Evolutionary conservation across 2,329 filamentous ascomycete species (phyloP).

Genomic region (Aspergillus jensenii): DNA sequence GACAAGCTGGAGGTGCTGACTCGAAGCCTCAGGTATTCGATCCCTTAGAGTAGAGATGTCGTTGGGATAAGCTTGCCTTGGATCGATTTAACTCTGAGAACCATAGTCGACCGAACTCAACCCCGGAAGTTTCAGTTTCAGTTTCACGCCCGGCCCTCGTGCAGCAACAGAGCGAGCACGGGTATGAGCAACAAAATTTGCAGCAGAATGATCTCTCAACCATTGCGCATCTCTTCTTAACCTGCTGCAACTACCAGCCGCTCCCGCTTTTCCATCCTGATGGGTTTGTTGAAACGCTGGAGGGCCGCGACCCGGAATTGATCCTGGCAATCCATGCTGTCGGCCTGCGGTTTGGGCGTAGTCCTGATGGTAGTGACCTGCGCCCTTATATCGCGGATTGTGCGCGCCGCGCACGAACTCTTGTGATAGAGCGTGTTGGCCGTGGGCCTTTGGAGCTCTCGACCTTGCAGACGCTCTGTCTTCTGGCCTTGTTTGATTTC

Average conservation of each 20-base stretch:
- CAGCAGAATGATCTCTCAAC: slow-evolving; percentile 38
- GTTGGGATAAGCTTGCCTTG: not conserved
- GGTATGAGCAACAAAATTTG: slow-evolving; percentile 1
- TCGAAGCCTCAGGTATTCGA: slow-evolving; percentile 4
- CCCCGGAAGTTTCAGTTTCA: not conserved
- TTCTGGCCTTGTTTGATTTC: slow-evolving; percentile 43
- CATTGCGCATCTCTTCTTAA: slow-evolving; percentile 46
- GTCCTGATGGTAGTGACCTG: slow-evolving; percentile 22
- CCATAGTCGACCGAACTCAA: not conserved
- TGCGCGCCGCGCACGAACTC: slow-evolving; percentile 35
- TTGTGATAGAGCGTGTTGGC: slow-evolving; percentile 41
- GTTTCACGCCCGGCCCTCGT: not conserved
- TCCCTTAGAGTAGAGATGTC: not conserved
- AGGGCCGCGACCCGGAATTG: slow-evolving; percentile 38
- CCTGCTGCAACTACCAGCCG: slow-evolving; percentile 53
- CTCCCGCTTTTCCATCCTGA: slow-evolving; percentile 48
- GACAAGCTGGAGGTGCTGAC: slow-evolving; percentile 11
- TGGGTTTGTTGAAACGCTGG: slow-evolving; percentile 42
- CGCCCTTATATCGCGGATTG: slow-evolving; percentile 35
- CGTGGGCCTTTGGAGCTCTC: slow-evolving; percentile 44
- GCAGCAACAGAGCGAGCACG: not conserved
- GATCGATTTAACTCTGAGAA: not conserved
- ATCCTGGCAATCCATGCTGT: slow-evolving; percentile 42
- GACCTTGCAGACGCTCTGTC: slow-evolving; percentile 44
- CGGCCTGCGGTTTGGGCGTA: slow-evolving; percentile 41